A percentile compares a stretch with the other conserved stretches of the same genome.
phyloP scores from a whole-genome alignment of 805 yeast genomes.

The Kodamaea lidongshanica region DNA sequence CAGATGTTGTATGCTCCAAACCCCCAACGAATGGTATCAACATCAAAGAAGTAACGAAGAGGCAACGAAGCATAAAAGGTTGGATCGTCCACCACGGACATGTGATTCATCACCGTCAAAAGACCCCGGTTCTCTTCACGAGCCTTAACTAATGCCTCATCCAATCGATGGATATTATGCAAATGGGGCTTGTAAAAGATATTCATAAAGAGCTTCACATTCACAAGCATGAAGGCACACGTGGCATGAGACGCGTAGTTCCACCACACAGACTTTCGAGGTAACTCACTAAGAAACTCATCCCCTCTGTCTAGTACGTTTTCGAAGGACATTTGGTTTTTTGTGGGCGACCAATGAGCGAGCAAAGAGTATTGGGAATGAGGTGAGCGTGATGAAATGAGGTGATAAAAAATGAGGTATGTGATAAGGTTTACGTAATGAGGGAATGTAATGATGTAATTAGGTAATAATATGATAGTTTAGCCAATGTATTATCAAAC shows the following conservation, averaged over 20 bases:
- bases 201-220: constrained; percentile 56
- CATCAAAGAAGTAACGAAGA: constrained; percentile 51
- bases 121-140: constrained; percentile 65
- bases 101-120: constrained; percentile 86
- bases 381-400: no score
- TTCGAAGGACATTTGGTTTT: constrained; percentile 68
- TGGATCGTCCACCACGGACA: constrained; percentile 92
- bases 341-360: no score
- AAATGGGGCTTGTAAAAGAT: constrained; percentile 60
- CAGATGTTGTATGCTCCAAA: constrained; percentile 90
- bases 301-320: constrained; percentile 70
- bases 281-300: constrained; percentile 58
- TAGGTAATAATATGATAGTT: no score
- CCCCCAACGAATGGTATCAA: constrained; percentile 83
- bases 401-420: no score
- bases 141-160: constrained; percentile 57
- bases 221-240: constrained; percentile 57
- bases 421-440: background rate
- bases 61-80: constrained; percentile 84
- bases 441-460: no score
- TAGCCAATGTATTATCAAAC: no score
- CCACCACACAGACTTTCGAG: constrained; percentile 58
- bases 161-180: constrained; percentile 57
- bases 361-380: no score
- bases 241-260: constrained; percentile 61